Percentiles rank a stretch among this genome's conserved stretches.
phyloP scores from a whole-genome alignment of 768 basidiomycete species.

The Cubamyces sp. region DNA sequence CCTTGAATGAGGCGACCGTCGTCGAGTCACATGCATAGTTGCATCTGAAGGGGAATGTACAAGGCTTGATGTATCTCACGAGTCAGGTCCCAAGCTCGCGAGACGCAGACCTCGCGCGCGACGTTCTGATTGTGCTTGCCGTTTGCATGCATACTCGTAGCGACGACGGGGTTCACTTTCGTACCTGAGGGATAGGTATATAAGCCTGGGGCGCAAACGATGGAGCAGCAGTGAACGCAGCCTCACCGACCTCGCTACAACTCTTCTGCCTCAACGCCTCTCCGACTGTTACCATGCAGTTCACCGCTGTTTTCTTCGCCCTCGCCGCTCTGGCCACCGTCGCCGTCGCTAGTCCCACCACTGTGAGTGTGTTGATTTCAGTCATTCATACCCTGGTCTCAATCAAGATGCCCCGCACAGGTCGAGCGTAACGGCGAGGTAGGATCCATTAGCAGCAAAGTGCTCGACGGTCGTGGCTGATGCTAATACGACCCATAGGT shows the following conservation, averaged over 20 bases:
- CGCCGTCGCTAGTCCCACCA: slow-evolving; percentile 1
- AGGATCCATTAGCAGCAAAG: not conserved
- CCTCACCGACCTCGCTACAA: not conserved
- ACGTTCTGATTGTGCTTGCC: not conserved
- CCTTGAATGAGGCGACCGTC: too few relatives aligned
- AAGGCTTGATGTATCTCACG: too few relatives aligned
- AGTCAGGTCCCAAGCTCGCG: too few relatives aligned
- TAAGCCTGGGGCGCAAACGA: not conserved
- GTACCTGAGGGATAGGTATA: not conserved
- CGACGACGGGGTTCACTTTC: not conserved
- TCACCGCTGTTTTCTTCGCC: slow-evolving; percentile 3
- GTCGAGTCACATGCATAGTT: too few relatives aligned
- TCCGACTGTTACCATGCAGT: not conserved
- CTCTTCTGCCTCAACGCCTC: not conserved
- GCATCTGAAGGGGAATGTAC: too few relatives aligned
- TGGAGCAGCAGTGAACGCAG: slow-evolving; percentile 1
- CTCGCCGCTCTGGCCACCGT: slow-evolving; percentile 1
- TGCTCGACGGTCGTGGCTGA: not conserved
- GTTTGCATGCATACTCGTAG: too few relatives aligned
- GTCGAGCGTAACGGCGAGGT: not conserved
- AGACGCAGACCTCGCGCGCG: too few relatives aligned
- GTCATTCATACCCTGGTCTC: not conserved
- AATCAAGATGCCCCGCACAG: too few relatives aligned
- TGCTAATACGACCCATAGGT: not conserved
- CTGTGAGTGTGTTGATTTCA: not conserved